Conservation (phyloP, 495 filamentous ascomycete genomes). For the Lasiosphaeriaceae sp. region DNA sequence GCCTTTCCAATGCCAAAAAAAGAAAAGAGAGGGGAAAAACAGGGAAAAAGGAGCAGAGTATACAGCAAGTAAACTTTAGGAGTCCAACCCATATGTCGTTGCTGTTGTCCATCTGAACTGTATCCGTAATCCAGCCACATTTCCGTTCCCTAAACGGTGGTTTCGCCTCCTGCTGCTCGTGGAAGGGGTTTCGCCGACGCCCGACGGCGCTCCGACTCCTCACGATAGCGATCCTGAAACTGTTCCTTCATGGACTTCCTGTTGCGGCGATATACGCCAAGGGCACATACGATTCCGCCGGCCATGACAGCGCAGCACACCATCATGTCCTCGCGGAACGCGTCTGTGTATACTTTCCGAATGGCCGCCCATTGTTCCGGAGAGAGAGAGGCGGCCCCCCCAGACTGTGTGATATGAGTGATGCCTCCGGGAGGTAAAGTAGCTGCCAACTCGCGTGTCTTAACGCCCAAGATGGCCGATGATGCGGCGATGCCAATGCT, state of each 20-base stretch:
- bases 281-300: constrained; percentile 25
- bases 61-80: too few species aligned
- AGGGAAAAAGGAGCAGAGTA: too few species aligned
- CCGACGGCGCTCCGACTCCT: constrained; percentile 11
- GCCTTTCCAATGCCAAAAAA: too few species aligned
- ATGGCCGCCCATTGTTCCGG: constrained; percentile 16
- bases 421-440: constrained; percentile 1
- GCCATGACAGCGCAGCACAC: constrained; percentile 32
- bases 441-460: constrained; percentile 10
- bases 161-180: neutral
- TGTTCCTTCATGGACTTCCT: constrained; percentile 20
- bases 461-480: constrained; percentile 39
- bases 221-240: constrained; percentile 16
- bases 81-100: too few species aligned
- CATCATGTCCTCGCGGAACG: constrained; percentile 38
- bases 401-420: constrained; percentile 15
- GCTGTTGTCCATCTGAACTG: too few species aligned
- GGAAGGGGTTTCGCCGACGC: neutral
- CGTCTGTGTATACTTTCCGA: constrained; percentile 31
- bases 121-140: too few species aligned
- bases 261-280: constrained; percentile 28
- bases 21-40: too few species aligned
- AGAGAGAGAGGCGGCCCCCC: neutral
- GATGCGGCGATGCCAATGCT: constrained; percentile 51
- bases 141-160: neutral